phyloP scores from a whole-genome alignment of 495 filamentous ascomycete species.

The Penicillium paxilli region DNA sequence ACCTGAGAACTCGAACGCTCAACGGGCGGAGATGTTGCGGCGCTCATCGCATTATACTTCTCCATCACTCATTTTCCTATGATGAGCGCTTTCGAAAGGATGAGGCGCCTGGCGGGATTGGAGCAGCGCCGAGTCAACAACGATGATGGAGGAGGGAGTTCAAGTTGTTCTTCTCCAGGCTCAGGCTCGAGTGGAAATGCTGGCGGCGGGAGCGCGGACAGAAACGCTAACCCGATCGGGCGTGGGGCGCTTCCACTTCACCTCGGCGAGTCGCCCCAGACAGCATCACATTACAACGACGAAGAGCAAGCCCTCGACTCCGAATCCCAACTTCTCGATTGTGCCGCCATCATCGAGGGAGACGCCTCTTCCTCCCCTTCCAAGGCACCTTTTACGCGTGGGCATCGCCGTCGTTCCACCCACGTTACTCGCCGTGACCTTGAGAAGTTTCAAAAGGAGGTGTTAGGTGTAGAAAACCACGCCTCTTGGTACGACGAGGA shows the following conservation, averaged over 20 bases:
- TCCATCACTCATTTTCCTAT: not conserved
- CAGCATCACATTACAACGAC: slow-evolving; percentile 6
- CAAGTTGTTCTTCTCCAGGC: too few relatives aligned
- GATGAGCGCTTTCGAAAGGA: slow-evolving; percentile 22
- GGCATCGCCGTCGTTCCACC: slow-evolving; percentile 49
- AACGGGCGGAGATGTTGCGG: not conserved
- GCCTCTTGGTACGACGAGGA: slow-evolving; percentile 36
- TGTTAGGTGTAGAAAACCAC: slow-evolving; percentile 39
- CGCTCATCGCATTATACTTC: not conserved
- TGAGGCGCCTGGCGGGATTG: slow-evolving; percentile 23
- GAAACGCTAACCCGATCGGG: slow-evolving; percentile 19
- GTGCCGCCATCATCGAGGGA: slow-evolving; percentile 41
- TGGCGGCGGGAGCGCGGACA: not conserved
- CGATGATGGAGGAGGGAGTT: not conserved
- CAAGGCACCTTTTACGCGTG: slow-evolving; percentile 44
- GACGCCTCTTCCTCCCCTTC: slow-evolving; percentile 32
- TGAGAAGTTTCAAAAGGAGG: slow-evolving; percentile 45
- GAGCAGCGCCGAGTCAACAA: not conserved
- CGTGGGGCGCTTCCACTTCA: slow-evolving; percentile 4
- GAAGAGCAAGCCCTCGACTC: slow-evolving; percentile 8
- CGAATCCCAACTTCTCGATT: slow-evolving; percentile 5
- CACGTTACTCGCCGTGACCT: slow-evolving; percentile 47
- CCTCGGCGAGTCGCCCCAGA: slow-evolving; percentile 2
- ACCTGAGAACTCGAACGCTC: not conserved
- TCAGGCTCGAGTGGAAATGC: not conserved